These are phyloP conservation scores for Phytophthora litchii DNA, from an alignment of 352 stramenopile genomes.

Conservation along the genomic window DNA sequence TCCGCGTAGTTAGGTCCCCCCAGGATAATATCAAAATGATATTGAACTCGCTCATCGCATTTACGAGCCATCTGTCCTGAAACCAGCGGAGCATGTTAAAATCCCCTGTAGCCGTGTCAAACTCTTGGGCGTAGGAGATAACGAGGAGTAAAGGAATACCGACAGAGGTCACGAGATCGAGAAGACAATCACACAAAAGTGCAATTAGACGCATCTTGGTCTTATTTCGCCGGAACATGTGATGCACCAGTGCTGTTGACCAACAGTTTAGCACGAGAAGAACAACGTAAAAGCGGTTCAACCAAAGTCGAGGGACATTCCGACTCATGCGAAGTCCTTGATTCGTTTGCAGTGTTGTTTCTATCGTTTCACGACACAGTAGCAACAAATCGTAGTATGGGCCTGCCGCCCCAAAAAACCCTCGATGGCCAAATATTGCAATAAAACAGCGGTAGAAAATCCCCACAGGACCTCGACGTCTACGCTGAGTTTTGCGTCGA, in stretches of 20 bases:
- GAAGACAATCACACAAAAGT: conserved; percentile 30
- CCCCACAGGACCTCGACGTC: neutral
- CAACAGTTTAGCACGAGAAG: conserved; percentile 45
- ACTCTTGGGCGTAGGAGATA: conserved; percentile 28
- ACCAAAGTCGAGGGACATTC: conserved; percentile 32
- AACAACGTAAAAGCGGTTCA: conserved; percentile 44
- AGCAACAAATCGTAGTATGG: conserved; percentile 38
- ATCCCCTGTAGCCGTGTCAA: conserved; percentile 10
- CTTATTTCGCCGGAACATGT: conserved; percentile 33
- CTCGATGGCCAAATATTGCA: conserved; percentile 27
- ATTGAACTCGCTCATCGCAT: conserved; percentile 42
- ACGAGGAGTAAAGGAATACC: conserved; percentile 32
- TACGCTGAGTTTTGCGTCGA: conserved; percentile 3
- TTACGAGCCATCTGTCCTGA: conserved; percentile 38
- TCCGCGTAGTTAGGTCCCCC: conserved; percentile 29
- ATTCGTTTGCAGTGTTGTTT: conserved; percentile 32
- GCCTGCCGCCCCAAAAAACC: conserved; percentile 30
- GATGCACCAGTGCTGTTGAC: conserved; percentile 40
- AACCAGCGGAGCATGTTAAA: conserved; percentile 36
- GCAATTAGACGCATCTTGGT: conserved; percentile 33
- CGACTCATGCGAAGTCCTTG: conserved; percentile 41
- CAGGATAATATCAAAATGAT: conserved; percentile 39
- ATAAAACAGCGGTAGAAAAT: conserved; percentile 10
- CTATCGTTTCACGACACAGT: conserved; percentile 35
- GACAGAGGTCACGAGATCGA: conserved; percentile 37